phyloP scores from a whole-genome alignment of 805 yeast species.

The Kregervanrija fluxuum region DNA sequence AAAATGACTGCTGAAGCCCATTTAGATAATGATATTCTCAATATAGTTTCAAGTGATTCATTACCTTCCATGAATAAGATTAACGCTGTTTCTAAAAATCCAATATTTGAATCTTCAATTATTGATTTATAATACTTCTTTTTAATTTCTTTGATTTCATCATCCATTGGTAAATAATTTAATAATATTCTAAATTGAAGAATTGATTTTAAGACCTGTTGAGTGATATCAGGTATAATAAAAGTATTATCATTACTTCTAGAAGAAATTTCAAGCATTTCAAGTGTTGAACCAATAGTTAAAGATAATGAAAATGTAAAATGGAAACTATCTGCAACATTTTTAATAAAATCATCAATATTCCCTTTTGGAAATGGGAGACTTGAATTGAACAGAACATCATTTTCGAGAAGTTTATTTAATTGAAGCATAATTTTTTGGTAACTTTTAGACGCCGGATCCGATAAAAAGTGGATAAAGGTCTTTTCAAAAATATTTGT shows the following conservation, averaged over 20 bases:
- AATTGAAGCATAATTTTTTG: constrained; percentile 17
- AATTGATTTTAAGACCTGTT: constrained; percentile 33
- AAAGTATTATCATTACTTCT: constrained; percentile 32
- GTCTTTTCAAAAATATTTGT: constrained; percentile 23
- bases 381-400: neutral
- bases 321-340: constrained; percentile 11
- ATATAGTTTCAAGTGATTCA: constrained; percentile 33
- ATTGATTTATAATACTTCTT: constrained; percentile 17
- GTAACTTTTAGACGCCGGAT: constrained; percentile 12
- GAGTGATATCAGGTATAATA: constrained; percentile 13
- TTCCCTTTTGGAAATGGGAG: neutral
- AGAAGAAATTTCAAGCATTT: constrained; percentile 52
- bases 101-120: constrained; percentile 25
- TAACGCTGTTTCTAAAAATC: constrained; percentile 33
- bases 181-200: constrained; percentile 33
- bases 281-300: constrained; percentile 41
- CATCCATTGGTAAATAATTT: constrained; percentile 15
- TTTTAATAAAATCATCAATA: constrained; percentile 5
- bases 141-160: constrained; percentile 5
- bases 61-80: constrained; percentile 37
- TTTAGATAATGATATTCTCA: constrained; percentile 19
- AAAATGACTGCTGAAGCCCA: constrained; percentile 13
- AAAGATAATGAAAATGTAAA: constrained; percentile 16
- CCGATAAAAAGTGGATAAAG: constrained; percentile 18
- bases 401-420: constrained; percentile 5